Evolutionary conservation across 257 asterid species (phyloP), one percentile per base, ranked within the genome.

Genomic region (Agastache rugosa): DNA sequence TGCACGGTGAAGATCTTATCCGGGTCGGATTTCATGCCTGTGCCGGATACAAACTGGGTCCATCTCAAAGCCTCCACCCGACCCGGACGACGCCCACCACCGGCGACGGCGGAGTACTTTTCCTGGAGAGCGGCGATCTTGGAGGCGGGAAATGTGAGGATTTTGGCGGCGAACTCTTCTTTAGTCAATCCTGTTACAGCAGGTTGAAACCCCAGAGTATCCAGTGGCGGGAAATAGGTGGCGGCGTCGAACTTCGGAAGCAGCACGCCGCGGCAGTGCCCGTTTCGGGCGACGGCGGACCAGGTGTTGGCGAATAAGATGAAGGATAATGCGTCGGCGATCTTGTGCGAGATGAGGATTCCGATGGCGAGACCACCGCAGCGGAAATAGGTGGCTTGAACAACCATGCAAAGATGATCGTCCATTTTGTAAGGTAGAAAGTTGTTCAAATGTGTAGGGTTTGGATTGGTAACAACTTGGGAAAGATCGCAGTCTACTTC

Each of bases 361-460:
- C 83, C 86, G 0, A 88, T 17, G 0, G 89, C 87, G 6, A 70
- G 7, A n/a, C 93, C 91, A 20, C 87, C 83, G 7, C 93, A 88
- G 0, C 23, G 42, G 71, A 87, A 87, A 9, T 8, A 63, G 45
- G 83, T 87, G 48, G 73, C 70, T 45, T 83, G 83, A 39, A 83
- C 74, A 0, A 79, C 83, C 75, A 80, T 20, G 71, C 51, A 61
- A 5, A 77, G 70, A 12, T 71, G 39, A 45, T 83, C 88, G 20
- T 63, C 63, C 44, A 80, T 16, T 12, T 59, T 64, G 17, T 10
- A 2, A 39, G 47, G 31, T 1, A 63, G 29, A 11, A 35, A 17
- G 10, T 35, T 37, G 4, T 10, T 4, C 29, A 39, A 17, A 1
- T 0, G 39, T n/a, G 3, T 37, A 19, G 50, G 31, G 51, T 37